These are phyloP conservation scores for Phytophthora agathidicida DNA, from an alignment of 352 stramenopile genomes.

Conservation along the genomic window DNA sequence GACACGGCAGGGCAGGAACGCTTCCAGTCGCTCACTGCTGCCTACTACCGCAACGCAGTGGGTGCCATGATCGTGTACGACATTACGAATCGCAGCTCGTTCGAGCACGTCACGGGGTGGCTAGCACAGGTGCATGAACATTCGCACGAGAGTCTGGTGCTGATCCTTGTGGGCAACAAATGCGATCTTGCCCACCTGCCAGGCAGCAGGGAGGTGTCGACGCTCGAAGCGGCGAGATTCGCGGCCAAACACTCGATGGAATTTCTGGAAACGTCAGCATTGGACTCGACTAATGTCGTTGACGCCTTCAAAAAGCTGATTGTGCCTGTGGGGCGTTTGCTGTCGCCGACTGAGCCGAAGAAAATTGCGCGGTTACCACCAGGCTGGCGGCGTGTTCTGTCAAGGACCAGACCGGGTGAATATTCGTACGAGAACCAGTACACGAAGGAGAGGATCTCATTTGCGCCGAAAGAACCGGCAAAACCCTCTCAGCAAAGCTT, in stretches of 20 bases:
- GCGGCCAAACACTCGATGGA: slow-evolving; percentile 83
- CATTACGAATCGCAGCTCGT: slow-evolving; percentile 88
- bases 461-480: slow-evolving; percentile 82
- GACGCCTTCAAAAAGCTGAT: slow-evolving; percentile 91
- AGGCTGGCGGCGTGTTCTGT: slow-evolving; percentile 83
- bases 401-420: slow-evolving; percentile 81
- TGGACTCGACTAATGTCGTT: slow-evolving; percentile 87
- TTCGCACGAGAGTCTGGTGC: slow-evolving; percentile 81
- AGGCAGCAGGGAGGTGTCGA: slow-evolving; percentile 84
- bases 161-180: slow-evolving; percentile 90
- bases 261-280: slow-evolving; percentile 86
- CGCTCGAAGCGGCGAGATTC: slow-evolving; percentile 84
- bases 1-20: slow-evolving; percentile 90
- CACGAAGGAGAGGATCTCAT: slow-evolving; percentile 88
- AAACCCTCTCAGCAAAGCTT: slow-evolving; percentile 91
- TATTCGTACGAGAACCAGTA: slow-evolving; percentile 92
- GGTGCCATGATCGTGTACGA: slow-evolving; percentile 94
- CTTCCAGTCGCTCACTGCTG: slow-evolving; percentile 92
- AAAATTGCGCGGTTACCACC: slow-evolving; percentile 72
- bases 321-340: slow-evolving; percentile 77
- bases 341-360: slow-evolving; percentile 66
- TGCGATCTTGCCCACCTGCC: slow-evolving; percentile 83
- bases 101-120: slow-evolving; percentile 82
- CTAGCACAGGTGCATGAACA: slow-evolving; percentile 84
- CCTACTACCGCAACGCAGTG: slow-evolving; percentile 92